Evolutionary conservation across 202 grass and related monocot genomes (phyloP), one percentile per base, ranked within the genome.

Genomic region (Panicum virgatum): DNA sequence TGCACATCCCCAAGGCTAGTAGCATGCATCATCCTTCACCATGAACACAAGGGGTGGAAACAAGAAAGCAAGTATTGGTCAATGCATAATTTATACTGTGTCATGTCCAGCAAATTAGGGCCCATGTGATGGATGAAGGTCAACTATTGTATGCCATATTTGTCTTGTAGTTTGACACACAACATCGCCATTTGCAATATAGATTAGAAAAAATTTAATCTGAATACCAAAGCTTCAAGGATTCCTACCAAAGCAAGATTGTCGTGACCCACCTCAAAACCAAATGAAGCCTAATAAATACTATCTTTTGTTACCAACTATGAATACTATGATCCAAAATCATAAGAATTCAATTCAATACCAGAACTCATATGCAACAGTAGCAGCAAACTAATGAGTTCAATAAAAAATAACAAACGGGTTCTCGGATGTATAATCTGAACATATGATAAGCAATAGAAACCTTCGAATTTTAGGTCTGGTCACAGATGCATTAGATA

Each of bases 391-490:
- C n/a, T n/a, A n/a, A 85, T 25, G 0, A 34, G 69, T 48, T 32
- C 27, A 34, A 34, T 47, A 30, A 72, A 10, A 44, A 20, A 72
- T n/a, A 20, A 32, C 29, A 29, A 72, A 25, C 3, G 7, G 25
- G 61, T 26, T 60, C n/a, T 36, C 42, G 76, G 64, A 12, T 76
- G 45, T 72, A 26, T 68, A 57, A 64, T 27, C 38, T 45, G 18
- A 39, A 50, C 30, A 85, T 64, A 38, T n/a, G 12, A 71, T 36
- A 85, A 66, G 27, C 47, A 30, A 50, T 37, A 60, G 23, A 20
- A 60, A 60, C 29, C 67, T 80, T 86, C 11, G 25, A 84, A 22
- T 51, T 74, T 52, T 52, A 46, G 23, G 20, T 58, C 38, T 71
- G 30, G 82, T 50, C 57, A 36, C 37, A 77, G 46, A 80, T 64